Base-by-base conservation (phyloP, 495 filamentous ascomycete species). In the Podospora comata region DNA sequence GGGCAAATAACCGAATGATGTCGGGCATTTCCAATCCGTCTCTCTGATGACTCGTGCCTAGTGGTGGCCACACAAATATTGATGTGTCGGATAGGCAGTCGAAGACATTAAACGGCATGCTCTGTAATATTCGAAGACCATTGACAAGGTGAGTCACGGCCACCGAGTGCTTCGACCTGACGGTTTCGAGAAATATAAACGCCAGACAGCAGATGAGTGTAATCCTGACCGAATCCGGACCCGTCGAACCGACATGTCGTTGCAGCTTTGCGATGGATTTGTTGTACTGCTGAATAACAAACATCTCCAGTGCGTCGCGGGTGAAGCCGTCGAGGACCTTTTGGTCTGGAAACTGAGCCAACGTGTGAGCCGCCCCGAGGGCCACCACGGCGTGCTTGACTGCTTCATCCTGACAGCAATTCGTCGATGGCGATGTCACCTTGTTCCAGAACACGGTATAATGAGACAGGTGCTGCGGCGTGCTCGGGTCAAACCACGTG, bases 271-370 rank as follows among this genome's bases (percentile, higher is more conserved):
- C 72, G 59, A 79, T 77, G 15, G 79, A 78, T 3, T 73, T 67
- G 76, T 79, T 81, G 70, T 81, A 80, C 59, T 79, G 78, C 62
- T 80, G 76, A 66, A 81, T 79, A 66, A 69, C 74, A 67, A 79
- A 78, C 5, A 80, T 55, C 27, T 81, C 78, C 11, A 79, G 71
- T 18, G 73, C 66, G n/a, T 75, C 74, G 11, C 68, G 68, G 30
- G 67, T 67, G 32, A 73, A 65, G 63, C 68, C 70, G 5, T 69
- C 69, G 62, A 67, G 27, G 5, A 68, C 63, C 9, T 67, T 62
- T 20, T 67, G 65, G 55, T 67, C 16, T 0, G 72, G 69, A n/a
- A 28, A 55, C 18, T 60, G 68, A 53, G 67, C 73, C 2, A 77
- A 67, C 53, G 74, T 67, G 70, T 79, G 72, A 26, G 78, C 72